A percentile compares a stretch with the other conserved stretches of the same genome.
phyloP scores from a whole-genome alignment of 371 early-diverging fungal genomes.

The Sporodiniella umbellata region DNA sequence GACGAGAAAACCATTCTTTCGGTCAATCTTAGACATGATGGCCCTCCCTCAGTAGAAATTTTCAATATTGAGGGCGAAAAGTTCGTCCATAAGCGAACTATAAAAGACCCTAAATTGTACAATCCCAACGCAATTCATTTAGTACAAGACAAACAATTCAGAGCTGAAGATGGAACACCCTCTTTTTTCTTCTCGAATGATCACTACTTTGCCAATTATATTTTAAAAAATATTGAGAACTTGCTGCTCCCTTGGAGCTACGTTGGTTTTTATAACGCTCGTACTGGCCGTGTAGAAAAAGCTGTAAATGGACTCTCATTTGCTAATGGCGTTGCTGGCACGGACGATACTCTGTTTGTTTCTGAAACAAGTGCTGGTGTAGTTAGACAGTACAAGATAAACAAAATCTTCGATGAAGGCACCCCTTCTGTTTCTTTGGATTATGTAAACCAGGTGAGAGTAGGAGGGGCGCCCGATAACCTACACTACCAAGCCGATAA shows the following conservation, averaged over 20 bases:
- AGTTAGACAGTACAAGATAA: conserved; percentile 26
- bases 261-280: conserved; percentile 35
- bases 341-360: conserved; percentile 25
- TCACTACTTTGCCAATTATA: conserved; percentile 17
- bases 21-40: conserved; percentile 20
- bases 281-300: conserved; percentile 13
- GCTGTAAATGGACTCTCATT: conserved; percentile 28
- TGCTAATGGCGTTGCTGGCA: conserved; percentile 38
- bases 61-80: conserved; percentile 11
- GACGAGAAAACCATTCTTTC: conserved; percentile 7
- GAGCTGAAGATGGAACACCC: conserved; percentile 32
- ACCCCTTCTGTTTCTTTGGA: conserved; percentile 11
- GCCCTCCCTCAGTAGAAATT: conserved; percentile 16
- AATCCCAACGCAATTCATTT: conserved; percentile 33
- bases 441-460: conserved; percentile 6
- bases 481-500: conserved; percentile 18
- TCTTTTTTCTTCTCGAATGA: conserved; percentile 44
- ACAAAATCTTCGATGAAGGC: neutral
- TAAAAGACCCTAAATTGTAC: conserved; percentile 21
- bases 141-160: conserved; percentile 14
- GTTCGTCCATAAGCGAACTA: conserved; percentile 21
- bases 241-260: conserved; percentile 20
- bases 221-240: conserved; percentile 26
- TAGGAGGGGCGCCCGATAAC: conserved; percentile 39
- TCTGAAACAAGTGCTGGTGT: conserved; percentile 24